Percentiles rank a stretch among this genome's conserved stretches.
phyloP scores from a whole-genome alignment of 1,139 yeast genomes.

The Magnusiomyces starmeri region DNA sequence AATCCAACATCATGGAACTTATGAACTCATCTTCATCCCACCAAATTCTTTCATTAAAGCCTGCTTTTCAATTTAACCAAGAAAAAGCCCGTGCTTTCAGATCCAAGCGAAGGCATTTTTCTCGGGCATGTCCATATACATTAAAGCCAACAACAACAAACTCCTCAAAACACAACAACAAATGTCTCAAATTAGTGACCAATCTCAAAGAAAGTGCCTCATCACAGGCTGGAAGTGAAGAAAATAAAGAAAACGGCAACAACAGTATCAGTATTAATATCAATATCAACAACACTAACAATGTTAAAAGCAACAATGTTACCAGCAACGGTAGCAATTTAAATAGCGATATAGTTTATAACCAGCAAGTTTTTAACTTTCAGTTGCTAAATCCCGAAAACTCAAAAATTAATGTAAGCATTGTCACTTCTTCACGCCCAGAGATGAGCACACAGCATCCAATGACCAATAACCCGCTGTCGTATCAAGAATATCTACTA shows the following conservation, averaged over 20 bases:
- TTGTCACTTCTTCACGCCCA: neutral
- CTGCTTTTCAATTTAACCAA: slow-evolving; percentile 7
- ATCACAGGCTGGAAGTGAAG: neutral
- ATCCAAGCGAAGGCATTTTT: neutral
- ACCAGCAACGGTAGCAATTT: neutral
- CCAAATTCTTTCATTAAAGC: neutral
- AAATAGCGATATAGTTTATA: neutral
- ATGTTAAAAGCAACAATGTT: too few relatives aligned
- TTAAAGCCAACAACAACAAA: neutral
- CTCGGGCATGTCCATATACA: neutral
- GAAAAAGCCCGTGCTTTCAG: neutral
- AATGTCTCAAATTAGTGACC: neutral
- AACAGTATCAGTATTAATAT: too few relatives aligned
- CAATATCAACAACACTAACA: too few relatives aligned
- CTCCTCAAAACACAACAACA: neutral
- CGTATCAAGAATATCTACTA: too few relatives aligned
- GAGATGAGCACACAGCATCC: neutral
- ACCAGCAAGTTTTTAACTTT: neutral
- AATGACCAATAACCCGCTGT: too few relatives aligned
- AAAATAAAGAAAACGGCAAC: too few relatives aligned
- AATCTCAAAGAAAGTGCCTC: neutral
- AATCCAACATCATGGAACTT: neutral
- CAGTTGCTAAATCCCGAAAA: neutral
- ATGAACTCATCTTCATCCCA: neutral
- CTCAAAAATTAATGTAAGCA: neutral